These are phyloP conservation scores for Hortiboletus flavorubellus DNA, from an alignment of 768 basidiomycete genomes.

Conservation along the genomic window DNA sequence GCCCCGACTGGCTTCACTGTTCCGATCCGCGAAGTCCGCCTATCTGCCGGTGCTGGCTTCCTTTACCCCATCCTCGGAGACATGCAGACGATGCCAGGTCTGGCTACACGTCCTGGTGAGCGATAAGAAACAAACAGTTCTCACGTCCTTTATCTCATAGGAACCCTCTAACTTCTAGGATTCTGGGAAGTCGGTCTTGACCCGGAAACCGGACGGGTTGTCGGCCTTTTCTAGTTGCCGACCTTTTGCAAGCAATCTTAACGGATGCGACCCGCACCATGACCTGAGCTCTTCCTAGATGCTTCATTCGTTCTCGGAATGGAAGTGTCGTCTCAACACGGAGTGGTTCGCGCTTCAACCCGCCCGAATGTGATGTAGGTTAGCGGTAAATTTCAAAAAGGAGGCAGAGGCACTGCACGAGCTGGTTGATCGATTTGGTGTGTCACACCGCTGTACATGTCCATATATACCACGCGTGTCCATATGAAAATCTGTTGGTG, in stretches of 20 bases:
- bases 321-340: slow-evolving; percentile 19
- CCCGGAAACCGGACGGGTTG: slow-evolving; percentile 72
- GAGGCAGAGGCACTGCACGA: background rate
- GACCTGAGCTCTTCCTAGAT: slow-evolving; percentile 19
- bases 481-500: slow-evolving; percentile 1
- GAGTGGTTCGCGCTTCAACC: slow-evolving; percentile 39
- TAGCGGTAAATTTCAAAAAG: slow-evolving; percentile 6
- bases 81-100: slow-evolving; percentile 98
- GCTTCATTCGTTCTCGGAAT: slow-evolving; percentile 11
- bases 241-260: slow-evolving; percentile 13
- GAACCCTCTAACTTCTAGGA: slow-evolving; percentile 37
- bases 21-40: slow-evolving; percentile 82
- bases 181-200: slow-evolving; percentile 92
- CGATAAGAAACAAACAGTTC: background rate
- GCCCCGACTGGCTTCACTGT: slow-evolving; percentile 91
- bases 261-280: slow-evolving; percentile 12
- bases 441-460: slow-evolving; percentile 2
- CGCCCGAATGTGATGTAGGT: slow-evolving; percentile 13
- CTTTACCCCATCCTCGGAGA: slow-evolving; percentile 93
- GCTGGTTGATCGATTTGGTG: background rate
- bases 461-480: slow-evolving; percentile 7
- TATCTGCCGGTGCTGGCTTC: slow-evolving; percentile 95
- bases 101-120: slow-evolving; percentile 84
- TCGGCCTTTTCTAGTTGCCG: slow-evolving; percentile 71
- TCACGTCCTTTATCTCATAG: slow-evolving; percentile 9